Conservation (phyloP, 345 rosid species). For the Eucalyptus regnans region DNA sequence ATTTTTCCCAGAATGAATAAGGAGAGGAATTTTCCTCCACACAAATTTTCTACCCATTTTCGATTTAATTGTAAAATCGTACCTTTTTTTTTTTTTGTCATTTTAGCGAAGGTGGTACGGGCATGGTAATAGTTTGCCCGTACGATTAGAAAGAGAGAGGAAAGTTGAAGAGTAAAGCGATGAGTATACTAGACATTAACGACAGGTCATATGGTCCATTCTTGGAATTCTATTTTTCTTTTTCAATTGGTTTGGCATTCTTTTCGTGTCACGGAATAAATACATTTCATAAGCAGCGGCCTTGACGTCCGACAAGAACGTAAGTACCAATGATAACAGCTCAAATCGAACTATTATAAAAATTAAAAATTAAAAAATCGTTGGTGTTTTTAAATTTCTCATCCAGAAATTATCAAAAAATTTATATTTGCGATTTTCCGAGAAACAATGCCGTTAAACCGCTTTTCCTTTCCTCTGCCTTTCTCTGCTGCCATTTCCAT, state of each 20-base stretch:
- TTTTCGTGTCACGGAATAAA: neutral
- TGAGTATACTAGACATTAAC: too few species aligned
- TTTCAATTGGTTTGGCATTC: neutral
- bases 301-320: neutral
- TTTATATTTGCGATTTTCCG: neutral
- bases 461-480: neutral
- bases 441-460: neutral
- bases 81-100: neutral
- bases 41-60: neutral
- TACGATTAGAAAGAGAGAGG: neutral
- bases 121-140: neutral
- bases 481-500: neutral
- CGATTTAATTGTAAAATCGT: neutral
- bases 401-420: neutral
- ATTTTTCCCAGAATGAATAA: neutral
- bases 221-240: neutral
- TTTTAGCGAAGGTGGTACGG: neutral
- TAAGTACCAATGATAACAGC: neutral
- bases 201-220: too few species aligned
- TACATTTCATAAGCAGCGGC: neutral
- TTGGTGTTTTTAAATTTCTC: neutral
- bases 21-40: neutral
- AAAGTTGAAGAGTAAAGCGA: neutral
- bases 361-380: neutral
- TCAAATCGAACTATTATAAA: neutral